Evolutionary conservation across 2,329 filamentous ascomycete species (phyloP).

Genomic region (Cercospora sp.): DNA sequence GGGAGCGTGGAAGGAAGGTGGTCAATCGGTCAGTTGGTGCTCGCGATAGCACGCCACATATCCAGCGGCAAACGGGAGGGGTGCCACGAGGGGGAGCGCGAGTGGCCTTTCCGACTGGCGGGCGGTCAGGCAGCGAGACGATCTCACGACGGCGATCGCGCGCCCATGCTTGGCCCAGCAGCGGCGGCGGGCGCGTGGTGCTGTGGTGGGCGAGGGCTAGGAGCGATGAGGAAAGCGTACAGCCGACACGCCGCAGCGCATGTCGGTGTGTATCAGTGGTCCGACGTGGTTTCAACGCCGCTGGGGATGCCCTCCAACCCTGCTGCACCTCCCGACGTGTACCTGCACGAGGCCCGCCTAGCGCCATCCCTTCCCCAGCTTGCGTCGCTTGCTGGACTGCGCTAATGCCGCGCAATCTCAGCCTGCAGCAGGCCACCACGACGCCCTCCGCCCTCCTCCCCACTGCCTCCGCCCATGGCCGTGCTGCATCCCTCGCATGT

Average conservation of each 20-base stretch:
- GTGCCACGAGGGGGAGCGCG: background rate
- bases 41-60: conserved; percentile 16
- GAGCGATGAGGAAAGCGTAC: background rate
- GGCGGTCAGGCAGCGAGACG: conserved; percentile 13
- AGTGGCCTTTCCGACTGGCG: conserved; percentile 1
- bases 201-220: background rate
- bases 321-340: background rate
- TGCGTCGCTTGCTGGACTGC: background rate
- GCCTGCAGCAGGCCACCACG: background rate
- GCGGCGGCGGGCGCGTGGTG: background rate
- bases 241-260: background rate
- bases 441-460: background rate
- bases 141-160: conserved; percentile 10
- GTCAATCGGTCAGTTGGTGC: background rate
- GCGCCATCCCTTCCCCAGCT: background rate
- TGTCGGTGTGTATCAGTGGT: background rate
- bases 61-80: conserved; percentile 5
- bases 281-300: background rate
- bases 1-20: background rate
- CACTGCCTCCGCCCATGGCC: background rate
- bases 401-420: background rate
- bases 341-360: background rate
- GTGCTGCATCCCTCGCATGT: background rate
- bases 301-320: background rate
- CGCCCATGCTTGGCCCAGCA: background rate